phyloP scores from a whole-genome alignment of 352 stramenopile genomes.

The Peronosclerospora sorghi region DNA sequence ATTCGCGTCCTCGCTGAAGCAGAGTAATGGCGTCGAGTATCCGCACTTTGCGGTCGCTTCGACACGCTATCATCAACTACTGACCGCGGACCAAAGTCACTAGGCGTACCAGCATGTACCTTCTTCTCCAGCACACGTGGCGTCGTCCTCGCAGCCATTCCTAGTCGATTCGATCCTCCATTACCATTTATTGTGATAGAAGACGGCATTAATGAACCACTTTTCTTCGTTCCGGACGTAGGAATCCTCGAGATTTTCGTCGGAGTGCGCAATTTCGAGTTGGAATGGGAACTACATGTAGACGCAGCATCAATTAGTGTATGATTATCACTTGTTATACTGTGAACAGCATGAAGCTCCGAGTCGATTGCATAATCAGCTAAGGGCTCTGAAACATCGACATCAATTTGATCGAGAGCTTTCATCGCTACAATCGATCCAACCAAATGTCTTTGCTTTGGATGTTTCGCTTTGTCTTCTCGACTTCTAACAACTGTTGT shows the following conservation, averaged over 20 bases:
- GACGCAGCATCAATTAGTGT: conserved; percentile 2
- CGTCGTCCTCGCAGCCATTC: conserved; percentile 30
- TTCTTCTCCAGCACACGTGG: conserved; percentile 29
- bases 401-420: neutral
- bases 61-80: conserved; percentile 1
- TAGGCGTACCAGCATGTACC: conserved; percentile 17
- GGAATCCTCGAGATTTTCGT: conserved; percentile 17
- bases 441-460: neutral
- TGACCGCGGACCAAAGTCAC: conserved; percentile 6
- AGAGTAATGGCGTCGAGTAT: conserved; percentile 19
- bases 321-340: conserved; percentile 3
- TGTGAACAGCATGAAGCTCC: conserved; percentile 1
- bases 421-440: neutral
- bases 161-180: conserved; percentile 11
- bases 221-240: conserved; percentile 8
- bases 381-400: conserved; percentile 4
- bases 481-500: neutral
- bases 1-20: conserved; percentile 10
- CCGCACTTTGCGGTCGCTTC: conserved; percentile 18
- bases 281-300: conserved; percentile 3
- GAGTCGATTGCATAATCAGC: conserved; percentile 4
- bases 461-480: too few species aligned
- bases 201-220: neutral
- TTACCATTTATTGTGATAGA: conserved; percentile 1
- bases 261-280: conserved; percentile 18